phyloP scores from a whole-genome alignment of 169 alveolate genomes.

The Plasmodium berghei region DNA sequence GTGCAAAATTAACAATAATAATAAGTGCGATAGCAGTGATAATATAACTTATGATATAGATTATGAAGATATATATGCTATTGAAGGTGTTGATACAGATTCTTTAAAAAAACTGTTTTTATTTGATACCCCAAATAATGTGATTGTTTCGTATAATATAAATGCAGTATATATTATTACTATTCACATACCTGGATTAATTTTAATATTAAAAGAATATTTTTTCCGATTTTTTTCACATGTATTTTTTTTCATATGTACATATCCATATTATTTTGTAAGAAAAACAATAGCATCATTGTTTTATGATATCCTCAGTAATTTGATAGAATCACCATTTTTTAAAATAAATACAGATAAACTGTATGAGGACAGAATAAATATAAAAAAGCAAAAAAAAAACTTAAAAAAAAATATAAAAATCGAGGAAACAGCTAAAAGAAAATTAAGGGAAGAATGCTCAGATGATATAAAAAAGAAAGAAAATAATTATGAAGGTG shows the following conservation, averaged over 20 bases:
- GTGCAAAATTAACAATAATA: background rate
- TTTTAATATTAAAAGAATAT: conserved; percentile 42
- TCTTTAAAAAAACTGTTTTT: conserved; percentile 27
- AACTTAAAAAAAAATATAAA: background rate
- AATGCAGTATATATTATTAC: conserved; percentile 65
- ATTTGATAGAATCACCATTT: conserved; percentile 16
- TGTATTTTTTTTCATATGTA: conserved; percentile 68
- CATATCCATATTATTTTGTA: conserved; percentile 67
- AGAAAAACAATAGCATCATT: conserved; percentile 62
- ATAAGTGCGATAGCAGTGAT: conserved; percentile 3
- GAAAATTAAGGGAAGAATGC: too few species aligned
- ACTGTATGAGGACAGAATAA: conserved; percentile 21
- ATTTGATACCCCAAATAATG: conserved; percentile 44
- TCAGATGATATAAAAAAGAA: too few species aligned
- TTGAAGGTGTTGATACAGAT: conserved; percentile 47
- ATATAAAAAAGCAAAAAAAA: conserved; percentile 4
- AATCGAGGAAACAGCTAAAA: background rate
- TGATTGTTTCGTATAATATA: conserved; percentile 66
- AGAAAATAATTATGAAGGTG: too few species aligned
- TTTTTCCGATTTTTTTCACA: conserved; percentile 71
- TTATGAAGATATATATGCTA: conserved; percentile 30
- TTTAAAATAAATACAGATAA: conserved; percentile 15
- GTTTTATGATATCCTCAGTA: conserved; percentile 46
- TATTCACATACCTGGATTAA: conserved; percentile 37
- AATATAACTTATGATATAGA: background rate